A percentile compares a stretch with the other conserved stretches of the same genome.
Conservation (phyloP, 2,329 filamentous ascomycete genomes). For the Clarireedia homoeocarpa region DNA sequence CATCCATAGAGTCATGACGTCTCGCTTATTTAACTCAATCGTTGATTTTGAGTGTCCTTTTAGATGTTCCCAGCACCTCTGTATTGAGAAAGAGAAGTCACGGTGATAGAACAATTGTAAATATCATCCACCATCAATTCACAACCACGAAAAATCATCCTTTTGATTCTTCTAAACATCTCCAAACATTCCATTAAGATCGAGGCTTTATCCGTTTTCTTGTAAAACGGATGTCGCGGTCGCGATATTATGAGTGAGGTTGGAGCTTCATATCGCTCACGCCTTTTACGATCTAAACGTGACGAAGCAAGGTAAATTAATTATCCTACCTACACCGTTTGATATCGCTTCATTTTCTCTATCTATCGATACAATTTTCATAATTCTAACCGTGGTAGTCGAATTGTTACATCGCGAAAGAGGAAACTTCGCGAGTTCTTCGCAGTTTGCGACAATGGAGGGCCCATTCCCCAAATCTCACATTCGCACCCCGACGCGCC, state of each 20-base stretch:
- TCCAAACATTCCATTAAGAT: constrained; percentile 30
- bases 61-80: background rate
- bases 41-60: background rate
- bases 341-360: constrained; percentile 20
- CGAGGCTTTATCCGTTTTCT: constrained; percentile 47
- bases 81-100: background rate
- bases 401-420: constrained; percentile 77
- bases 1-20: no score
- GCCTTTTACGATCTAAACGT: constrained; percentile 58
- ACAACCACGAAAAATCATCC: constrained; percentile 23
- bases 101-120: constrained; percentile 17
- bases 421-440: constrained; percentile 86
- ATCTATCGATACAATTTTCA: constrained; percentile 20
- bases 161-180: constrained; percentile 23
- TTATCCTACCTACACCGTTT: constrained; percentile 10
- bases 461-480: constrained; percentile 49
- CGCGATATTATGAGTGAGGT: constrained; percentile 65
- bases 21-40: background rate
- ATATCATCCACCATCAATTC: constrained; percentile 13
- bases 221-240: constrained; percentile 62
- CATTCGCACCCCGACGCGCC: constrained; percentile 50
- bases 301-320: constrained; percentile 51
- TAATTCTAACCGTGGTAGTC: constrained; percentile 38
- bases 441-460: constrained; percentile 63
- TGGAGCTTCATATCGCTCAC: constrained; percentile 56